Conservation (phyloP, 176 grass and related monocot genomes). For the Bromus sterilis region DNA sequence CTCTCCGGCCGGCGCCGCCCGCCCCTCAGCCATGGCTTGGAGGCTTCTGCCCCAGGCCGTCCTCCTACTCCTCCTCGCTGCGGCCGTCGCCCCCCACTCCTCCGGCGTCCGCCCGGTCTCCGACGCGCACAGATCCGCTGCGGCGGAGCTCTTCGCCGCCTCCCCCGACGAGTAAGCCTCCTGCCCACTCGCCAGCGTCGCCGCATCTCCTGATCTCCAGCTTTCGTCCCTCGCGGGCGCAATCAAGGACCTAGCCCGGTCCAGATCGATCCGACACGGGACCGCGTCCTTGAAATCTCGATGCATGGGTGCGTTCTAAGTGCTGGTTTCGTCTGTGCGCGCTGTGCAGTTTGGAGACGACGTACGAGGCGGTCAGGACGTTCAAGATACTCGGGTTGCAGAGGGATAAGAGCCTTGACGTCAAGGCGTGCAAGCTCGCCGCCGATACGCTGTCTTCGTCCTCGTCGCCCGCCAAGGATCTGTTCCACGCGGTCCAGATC, state of each 20-base stretch:
- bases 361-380: slow-evolving; percentile 43
- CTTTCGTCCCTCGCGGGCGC: neutral
- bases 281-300: neutral
- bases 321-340: neutral
- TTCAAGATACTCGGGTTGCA: slow-evolving; percentile 45
- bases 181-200: neutral
- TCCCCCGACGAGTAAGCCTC: slow-evolving; percentile 44
- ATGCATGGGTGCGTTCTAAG: neutral
- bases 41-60: neutral
- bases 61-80: slow-evolving; percentile 12
- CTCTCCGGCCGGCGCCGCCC: slow-evolving; percentile 5
- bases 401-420: slow-evolving; percentile 19
- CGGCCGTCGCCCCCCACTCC: neutral
- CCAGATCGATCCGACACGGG: slow-evolving; percentile 16
- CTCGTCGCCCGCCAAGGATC: slow-evolving; percentile 37
- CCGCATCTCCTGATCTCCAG: slow-evolving; percentile 6
- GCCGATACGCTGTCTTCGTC: slow-evolving; percentile 27
- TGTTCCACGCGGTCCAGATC: slow-evolving; percentile 51
- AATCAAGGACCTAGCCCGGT: neutral
- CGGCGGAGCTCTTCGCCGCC: slow-evolving; percentile 35
- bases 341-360: slow-evolving; percentile 41
- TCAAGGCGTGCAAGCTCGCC: slow-evolving; percentile 37
- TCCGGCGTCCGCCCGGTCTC: slow-evolving; percentile 41
- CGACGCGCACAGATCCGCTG: slow-evolving; percentile 48
- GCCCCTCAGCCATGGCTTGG: slow-evolving; percentile 26